Evolutionary conservation across 495 filamentous ascomycete species (phyloP).

Genomic region (Rhypophila decipiens): DNA sequence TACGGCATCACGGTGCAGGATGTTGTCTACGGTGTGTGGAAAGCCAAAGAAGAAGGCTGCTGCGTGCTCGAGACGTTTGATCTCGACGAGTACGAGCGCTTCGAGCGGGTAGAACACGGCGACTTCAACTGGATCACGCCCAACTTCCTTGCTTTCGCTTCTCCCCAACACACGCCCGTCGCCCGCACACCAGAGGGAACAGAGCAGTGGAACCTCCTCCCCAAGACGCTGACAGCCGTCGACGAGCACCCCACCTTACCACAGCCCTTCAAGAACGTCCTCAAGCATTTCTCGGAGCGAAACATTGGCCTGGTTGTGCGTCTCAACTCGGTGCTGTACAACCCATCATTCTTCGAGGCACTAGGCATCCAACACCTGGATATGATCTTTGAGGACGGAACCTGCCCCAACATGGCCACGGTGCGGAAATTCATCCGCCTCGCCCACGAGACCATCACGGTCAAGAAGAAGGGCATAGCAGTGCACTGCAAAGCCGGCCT

Average conservation of each 20-base stretch:
- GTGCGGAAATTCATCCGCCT: conserved; percentile 91
- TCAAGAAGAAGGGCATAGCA: conserved; percentile 80
- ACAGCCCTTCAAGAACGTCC: conserved; percentile 87
- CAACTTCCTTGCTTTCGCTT: conserved; percentile 92
- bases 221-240: conserved; percentile 60
- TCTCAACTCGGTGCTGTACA: conserved; percentile 93
- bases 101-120: conserved; percentile 92
- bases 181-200: conserved; percentile 62
- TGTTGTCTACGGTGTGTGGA: conserved; percentile 97
- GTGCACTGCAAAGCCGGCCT: conserved; percentile 98
- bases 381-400: conserved; percentile 99
- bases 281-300: conserved; percentile 77
- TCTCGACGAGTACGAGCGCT: conserved; percentile 95
- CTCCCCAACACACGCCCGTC: conserved; percentile 75
- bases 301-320: conserved; percentile 91
- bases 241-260: conserved; percentile 58
- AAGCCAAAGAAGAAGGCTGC: conserved; percentile 88
- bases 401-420: conserved; percentile 77
- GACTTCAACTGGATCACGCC: conserved; percentile 99
- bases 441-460: conserved; percentile 87
- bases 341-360: conserved; percentile 87
- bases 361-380: conserved; percentile 93
- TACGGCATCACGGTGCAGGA: conserved; percentile 93
- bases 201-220: conserved; percentile 64
- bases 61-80: conserved; percentile 85